Evolutionary conservation across 2,329 filamentous ascomycete species (phyloP), one percentile per base, ranked within the genome.

Genomic region (Eutypella sp.): DNA sequence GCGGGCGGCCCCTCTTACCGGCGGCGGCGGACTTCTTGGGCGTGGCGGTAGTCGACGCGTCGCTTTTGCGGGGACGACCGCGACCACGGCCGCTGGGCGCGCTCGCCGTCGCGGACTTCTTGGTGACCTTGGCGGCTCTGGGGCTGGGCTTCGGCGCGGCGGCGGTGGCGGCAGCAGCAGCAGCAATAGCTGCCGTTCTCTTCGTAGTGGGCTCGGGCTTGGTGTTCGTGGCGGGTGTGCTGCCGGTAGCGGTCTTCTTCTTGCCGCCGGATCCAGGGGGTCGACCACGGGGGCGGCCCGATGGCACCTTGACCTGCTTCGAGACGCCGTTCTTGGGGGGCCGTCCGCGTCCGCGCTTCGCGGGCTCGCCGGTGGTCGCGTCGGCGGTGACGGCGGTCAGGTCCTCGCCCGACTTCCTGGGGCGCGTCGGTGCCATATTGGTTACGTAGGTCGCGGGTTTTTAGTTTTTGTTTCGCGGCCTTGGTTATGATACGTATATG

Each of bases 201-300:
- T 44, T 23, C 24, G 56, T 22, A 19, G 52, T 39, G 24, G 49
- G 47, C 6, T 51, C 19, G n/a, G n/a, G n/a, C 27, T 49, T 46
- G 25, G 52, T 52, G 8, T 56, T 45, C n/a, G 47, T 40, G 4
- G 55, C 48, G 46, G 60, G 61, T 52, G 61, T 60, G 10, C 58
- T 54, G 13, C 54, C 66, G 48, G 62, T 16, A 7, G 31, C 31
- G 15, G 31, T 34, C 15, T 15, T 9, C 31, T 34, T 34, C 31
- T 34, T 34, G 31, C n/a, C 61, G 48, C 57, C 63, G 48, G 59
- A 65, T 53, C 72, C 73, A 46, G 67, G 67, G 33, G 73, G 73
- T 9, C 73, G 69, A 23, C 73, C 73, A n/a, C 73, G 70, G 34
- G 70, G 70, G n/a, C 69, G 66, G 25, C 73, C 72, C 1, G 65